These are phyloP conservation scores for Cucurbita pepo DNA, from an alignment of 306 rosid genomes.

Conservation along the genomic window DNA sequence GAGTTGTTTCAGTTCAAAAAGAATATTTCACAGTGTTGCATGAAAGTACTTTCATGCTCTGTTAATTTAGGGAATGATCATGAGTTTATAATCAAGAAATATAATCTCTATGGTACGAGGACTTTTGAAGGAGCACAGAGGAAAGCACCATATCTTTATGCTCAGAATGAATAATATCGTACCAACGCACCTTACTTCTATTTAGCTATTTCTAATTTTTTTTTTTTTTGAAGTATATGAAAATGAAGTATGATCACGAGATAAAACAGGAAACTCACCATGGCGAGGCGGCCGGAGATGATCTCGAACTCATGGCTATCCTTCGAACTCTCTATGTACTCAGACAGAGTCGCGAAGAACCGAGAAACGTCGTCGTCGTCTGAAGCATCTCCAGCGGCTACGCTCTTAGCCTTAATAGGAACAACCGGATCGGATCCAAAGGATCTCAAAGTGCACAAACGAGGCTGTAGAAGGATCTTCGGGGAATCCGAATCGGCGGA, in stretches of 20 bases:
- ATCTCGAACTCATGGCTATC: constrained; percentile 82
- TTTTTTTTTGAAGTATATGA: not conserved
- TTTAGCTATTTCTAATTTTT: not conserved
- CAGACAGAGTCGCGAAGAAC: constrained; percentile 60
- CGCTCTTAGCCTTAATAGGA: constrained; percentile 24
- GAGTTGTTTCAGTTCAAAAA: too few species aligned
- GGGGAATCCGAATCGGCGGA: constrained; percentile 21
- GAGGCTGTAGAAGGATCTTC: constrained; percentile 70
- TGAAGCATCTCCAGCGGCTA: not conserved
- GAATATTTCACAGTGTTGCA: too few species aligned
- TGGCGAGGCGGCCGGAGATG: constrained; percentile 90
- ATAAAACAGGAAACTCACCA: constrained; percentile 31
- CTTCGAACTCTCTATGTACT: constrained; percentile 72
- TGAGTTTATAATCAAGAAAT: too few species aligned
- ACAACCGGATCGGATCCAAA: constrained; percentile 50
- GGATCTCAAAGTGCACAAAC: constrained; percentile 67
- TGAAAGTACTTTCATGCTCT: too few species aligned
- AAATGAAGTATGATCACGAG: not conserved
- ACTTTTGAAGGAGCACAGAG: too few species aligned
- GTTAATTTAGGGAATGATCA: too few species aligned
- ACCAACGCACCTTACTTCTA: not conserved
- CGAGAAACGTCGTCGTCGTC: constrained; percentile 31
- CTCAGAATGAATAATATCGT: too few species aligned
- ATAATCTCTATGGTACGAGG: too few species aligned
- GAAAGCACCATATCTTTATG: too few species aligned